A percentile compares a stretch with the other conserved stretches of the same genome.
Conservation (phyloP, 2,329 filamentous ascomycete species). For the Sporothrix humicola region DNA sequence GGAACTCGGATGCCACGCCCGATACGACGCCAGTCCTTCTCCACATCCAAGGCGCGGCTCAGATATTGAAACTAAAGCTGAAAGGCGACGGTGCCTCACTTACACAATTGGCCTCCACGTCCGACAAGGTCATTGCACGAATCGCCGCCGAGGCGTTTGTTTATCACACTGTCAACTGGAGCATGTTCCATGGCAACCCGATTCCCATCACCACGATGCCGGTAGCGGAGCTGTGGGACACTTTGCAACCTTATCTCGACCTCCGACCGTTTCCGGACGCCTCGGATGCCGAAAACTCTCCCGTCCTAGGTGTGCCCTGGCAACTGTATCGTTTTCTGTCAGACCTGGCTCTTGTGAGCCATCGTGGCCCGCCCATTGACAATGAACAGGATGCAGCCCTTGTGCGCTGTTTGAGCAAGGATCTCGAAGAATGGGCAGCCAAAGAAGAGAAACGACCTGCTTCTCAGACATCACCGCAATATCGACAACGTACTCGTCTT, state of each 20-base stretch:
- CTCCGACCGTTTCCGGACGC: conserved; percentile 9
- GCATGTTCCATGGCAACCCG: conserved; percentile 21
- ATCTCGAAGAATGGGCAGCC: conserved; percentile 3
- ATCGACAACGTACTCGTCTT: conserved; percentile 11
- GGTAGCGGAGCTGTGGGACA: conserved; percentile 11
- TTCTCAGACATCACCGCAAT: neutral
- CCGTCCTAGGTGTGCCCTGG: conserved; percentile 23
- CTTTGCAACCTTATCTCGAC: conserved; percentile 9
- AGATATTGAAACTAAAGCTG: conserved; percentile 23
- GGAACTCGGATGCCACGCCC: neutral
- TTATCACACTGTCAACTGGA: conserved; percentile 24
- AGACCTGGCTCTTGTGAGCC: neutral
- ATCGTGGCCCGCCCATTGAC: neutral
- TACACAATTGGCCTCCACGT: neutral
- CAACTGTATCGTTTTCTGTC: conserved; percentile 21
- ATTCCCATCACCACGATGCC: conserved; percentile 23
- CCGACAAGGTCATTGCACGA: conserved; percentile 12
- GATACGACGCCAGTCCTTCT: conserved; percentile 3
- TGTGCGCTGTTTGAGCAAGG: neutral
- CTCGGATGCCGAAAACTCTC: conserved; percentile 22
- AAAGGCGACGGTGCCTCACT: neutral
- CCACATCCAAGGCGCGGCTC: conserved; percentile 20
- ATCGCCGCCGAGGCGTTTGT: conserved; percentile 24
- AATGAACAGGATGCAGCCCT: neutral
- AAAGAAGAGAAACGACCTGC: neutral